Conservation (phyloP, 2,329 filamentous ascomycete species). For the Aspergillus oerlinghausenensis region DNA sequence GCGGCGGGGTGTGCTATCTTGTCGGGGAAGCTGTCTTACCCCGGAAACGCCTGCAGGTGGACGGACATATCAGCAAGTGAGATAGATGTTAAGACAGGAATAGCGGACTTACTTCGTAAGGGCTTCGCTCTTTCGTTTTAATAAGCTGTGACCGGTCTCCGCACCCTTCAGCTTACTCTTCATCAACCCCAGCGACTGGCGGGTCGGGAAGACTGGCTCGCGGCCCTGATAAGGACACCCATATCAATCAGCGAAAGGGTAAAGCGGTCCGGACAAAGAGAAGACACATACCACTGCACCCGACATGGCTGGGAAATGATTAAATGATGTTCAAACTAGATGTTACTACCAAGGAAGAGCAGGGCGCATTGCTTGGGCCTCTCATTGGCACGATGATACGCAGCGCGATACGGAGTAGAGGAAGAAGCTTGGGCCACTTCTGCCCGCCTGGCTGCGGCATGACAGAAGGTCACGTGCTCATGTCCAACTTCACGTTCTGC, state of each 20-base stretch:
- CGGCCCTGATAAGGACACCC: conserved; percentile 60
- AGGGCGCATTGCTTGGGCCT: conserved; percentile 9
- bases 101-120: conserved; percentile 73
- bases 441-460: conserved; percentile 11
- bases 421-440: conserved; percentile 18
- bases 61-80: conserved; percentile 17
- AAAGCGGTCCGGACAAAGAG: neutral
- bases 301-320: conserved; percentile 21
- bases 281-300: conserved; percentile 29
- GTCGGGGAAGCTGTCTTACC: conserved; percentile 49
- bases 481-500: conserved; percentile 24
- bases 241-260: conserved; percentile 11
- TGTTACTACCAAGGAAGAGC: conserved; percentile 12
- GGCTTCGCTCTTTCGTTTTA: conserved; percentile 97
- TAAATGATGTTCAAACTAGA: conserved; percentile 3
- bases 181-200: conserved; percentile 94
- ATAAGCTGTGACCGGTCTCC: conserved; percentile 83
- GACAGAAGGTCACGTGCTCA: conserved; percentile 23
- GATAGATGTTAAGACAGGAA: neutral
- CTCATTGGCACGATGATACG: conserved; percentile 26
- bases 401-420: conserved; percentile 24
- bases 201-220: conserved; percentile 95
- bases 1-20: conserved; percentile 18
- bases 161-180: conserved; percentile 96
- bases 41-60: conserved; percentile 68